Percentiles rank a stretch among this genome's conserved stretches.
Conservation (phyloP, 371 early-diverging fungal species). For the Mucor saturninus region DNA sequence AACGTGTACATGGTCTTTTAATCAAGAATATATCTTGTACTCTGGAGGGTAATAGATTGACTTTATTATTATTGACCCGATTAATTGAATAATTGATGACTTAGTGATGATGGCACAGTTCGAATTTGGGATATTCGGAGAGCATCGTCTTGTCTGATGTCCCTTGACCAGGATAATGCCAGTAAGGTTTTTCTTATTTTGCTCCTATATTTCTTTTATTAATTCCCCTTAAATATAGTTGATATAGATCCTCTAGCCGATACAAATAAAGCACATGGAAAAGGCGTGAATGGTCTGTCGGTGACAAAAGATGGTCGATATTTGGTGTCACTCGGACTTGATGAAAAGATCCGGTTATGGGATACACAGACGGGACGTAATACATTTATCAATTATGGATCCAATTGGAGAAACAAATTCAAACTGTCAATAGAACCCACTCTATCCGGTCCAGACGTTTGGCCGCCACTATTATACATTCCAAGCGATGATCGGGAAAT, state of each 20-base stretch:
- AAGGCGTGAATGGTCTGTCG: conserved; percentile 71
- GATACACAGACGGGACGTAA: conserved; percentile 72
- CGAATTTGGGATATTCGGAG: conserved; percentile 86
- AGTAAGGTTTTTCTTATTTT: conserved; percentile 22
- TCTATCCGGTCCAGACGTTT: conserved; percentile 49
- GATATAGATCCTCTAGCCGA: conserved; percentile 47
- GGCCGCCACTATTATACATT: conserved; percentile 59
- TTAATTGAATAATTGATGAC: neutral
- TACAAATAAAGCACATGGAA: conserved; percentile 69
- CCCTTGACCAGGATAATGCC: conserved; percentile 66
- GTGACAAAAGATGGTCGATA: conserved; percentile 68
- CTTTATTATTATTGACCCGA: neutral
- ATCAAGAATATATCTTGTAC: conserved; percentile 76
- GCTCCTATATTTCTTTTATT: neutral
- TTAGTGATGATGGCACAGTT: conserved; percentile 66
- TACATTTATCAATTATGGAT: conserved; percentile 70
- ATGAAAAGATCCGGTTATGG: conserved; percentile 82
- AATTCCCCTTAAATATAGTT: conserved; percentile 2
- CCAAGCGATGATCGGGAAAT: conserved; percentile 66
- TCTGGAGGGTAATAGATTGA: conserved; percentile 72
- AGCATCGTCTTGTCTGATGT: conserved; percentile 61
- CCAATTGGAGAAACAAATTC: conserved; percentile 58
- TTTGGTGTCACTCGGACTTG: conserved; percentile 73
- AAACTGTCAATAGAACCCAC: conserved; percentile 50
- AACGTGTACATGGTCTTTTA: conserved; percentile 83